phyloP scores from a whole-genome alignment of 2,329 filamentous ascomycete genomes.

The Trichoderma aggressivum region DNA sequence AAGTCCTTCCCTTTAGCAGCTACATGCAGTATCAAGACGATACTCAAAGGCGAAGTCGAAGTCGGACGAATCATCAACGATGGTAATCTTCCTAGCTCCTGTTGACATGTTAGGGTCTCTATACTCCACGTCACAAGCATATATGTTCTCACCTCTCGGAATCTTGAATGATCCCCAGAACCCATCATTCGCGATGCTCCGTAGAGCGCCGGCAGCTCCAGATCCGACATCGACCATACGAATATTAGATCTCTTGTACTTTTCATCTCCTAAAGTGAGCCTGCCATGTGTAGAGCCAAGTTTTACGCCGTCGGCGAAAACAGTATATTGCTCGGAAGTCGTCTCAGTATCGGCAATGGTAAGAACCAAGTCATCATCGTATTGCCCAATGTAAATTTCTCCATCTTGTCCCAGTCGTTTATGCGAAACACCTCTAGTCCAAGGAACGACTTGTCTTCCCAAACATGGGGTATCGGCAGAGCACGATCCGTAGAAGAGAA shows the following conservation, averaged over 20 bases:
- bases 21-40: background rate
- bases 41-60: slow-evolving; percentile 7
- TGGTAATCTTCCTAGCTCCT: background rate
- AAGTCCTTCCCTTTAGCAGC: background rate
- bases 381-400: background rate
- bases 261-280: background rate
- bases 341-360: background rate
- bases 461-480: background rate
- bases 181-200: slow-evolving; percentile 6
- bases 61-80: background rate
- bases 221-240: background rate
- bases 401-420: background rate
- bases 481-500: slow-evolving; percentile 4
- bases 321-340: background rate
- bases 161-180: slow-evolving; percentile 8
- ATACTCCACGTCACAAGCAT: background rate
- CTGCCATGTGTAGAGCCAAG: slow-evolving; percentile 1
- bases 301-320: background rate
- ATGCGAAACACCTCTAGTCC: background rate
- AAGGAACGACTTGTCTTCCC: background rate
- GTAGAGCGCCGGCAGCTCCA: background rate
- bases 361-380: background rate
- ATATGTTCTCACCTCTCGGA: background rate
- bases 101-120: background rate
- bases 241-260: background rate